Base-by-base conservation (phyloP, 331 rosid species). In the Phaseolus coccineus region DNA sequence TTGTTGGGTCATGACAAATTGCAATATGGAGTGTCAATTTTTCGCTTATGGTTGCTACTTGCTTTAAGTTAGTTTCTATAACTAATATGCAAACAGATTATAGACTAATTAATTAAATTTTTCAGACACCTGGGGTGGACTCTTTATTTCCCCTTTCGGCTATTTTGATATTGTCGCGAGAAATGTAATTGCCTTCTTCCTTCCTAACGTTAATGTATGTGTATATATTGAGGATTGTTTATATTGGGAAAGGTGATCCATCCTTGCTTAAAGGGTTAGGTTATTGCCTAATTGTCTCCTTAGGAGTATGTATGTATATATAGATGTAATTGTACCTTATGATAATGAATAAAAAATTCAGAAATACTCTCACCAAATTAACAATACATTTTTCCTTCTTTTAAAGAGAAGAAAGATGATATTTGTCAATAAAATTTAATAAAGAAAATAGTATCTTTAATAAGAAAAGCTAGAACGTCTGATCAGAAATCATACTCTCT, bases 401-500 rank as follows among this genome's bases (percentile, higher is more conserved):
- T 59, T 28, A 4, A 40, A 58, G 16, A 55, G 35, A 55, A 22
- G 42, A n/a, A 64, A 61, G 37, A 52, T 27, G 52, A 15, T 56
- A 30, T 72, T 65, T 33, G 4, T 33, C 39, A 69, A 52, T 10
- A 28, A n/a, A 33, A 71, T 39, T 55, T 46, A 8, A 70, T 19
- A 68, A 73, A 19, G 65, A 67, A 69, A 22, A n/a, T 6, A 56
- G 44, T 46, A 56, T 58, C 30, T 71, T 61, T 33, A 30, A 63
- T 53, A 65, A 52, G 55, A 11, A 40, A 55, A 64, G 62, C n/a
- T 35, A 31, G 35, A 30, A 24, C 24, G 77, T 22, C 47, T 74
- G 64, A 80, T 66, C 46, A 74, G 76, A 79, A 79, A 52, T 52
- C 92, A 69, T 87, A 93, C 94, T 85, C 80, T 83, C 92, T 83